Evolutionary conservation across 192 early-diverging fungal species (phyloP).

Genomic region (Backusella westeae): DNA sequence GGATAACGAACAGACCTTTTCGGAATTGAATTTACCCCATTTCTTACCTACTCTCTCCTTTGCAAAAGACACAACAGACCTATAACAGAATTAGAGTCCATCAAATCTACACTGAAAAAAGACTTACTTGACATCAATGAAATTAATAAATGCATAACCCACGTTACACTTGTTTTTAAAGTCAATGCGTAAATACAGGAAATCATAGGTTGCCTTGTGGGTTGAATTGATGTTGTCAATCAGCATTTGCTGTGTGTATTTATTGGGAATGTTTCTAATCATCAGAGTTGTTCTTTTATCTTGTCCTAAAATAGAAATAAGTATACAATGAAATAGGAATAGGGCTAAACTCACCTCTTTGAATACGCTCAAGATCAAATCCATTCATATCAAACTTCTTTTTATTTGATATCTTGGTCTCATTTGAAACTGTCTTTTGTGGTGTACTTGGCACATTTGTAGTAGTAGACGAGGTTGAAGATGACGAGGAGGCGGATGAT

Average conservation of each 20-base stretch:
- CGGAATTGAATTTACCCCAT: slow-evolving; percentile 76
- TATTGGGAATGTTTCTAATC: slow-evolving; percentile 89
- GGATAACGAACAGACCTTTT: slow-evolving; percentile 72
- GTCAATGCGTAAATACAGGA: slow-evolving; percentile 85
- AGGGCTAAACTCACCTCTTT: background rate
- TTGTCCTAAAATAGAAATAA: slow-evolving; percentile 28
- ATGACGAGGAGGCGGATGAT: background rate
- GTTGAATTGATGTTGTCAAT: slow-evolving; percentile 69
- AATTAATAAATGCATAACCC: slow-evolving; percentile 78
- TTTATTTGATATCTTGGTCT: background rate
- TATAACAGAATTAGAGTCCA: too few relatives aligned
- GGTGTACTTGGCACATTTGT: background rate
- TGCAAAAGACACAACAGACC: slow-evolving; percentile 65
- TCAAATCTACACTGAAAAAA: too few relatives aligned
- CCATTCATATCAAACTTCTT: background rate
- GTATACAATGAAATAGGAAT: background rate
- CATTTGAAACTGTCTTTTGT: background rate
- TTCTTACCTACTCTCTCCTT: slow-evolving; percentile 66
- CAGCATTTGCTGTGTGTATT: slow-evolving; percentile 80
- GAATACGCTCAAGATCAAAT: slow-evolving; percentile 23
- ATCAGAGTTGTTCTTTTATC: slow-evolving; percentile 81
- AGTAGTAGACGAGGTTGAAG: too few relatives aligned
- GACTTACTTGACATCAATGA: slow-evolving; percentile 45
- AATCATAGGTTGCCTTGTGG: slow-evolving; percentile 68
- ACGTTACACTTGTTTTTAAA: slow-evolving; percentile 90